Conservation (phyloP, 1,284 basidiomycete genomes). For the Sporisorium reilianum region DNA sequence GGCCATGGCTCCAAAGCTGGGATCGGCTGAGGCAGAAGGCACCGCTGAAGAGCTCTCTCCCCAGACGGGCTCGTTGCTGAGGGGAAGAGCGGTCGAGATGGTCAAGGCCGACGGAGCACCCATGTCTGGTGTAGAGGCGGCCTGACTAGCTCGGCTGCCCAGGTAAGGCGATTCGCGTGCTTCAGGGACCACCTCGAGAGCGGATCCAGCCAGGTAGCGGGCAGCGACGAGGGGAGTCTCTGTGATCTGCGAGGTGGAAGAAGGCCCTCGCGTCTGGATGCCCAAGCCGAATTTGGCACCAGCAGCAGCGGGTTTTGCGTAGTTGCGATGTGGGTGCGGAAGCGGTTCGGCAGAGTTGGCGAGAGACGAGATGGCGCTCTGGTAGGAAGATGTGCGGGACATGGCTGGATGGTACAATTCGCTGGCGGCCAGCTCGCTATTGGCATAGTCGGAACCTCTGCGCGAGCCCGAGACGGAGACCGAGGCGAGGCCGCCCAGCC, state of each 20-base stretch:
- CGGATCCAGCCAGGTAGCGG: constrained; percentile 21
- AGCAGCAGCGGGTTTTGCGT: not conserved
- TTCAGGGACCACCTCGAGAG: constrained; percentile 34
- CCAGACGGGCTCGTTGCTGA: constrained; percentile 39
- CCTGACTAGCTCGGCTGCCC: constrained; percentile 25
- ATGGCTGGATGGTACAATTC: constrained; percentile 18
- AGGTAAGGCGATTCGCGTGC: constrained; percentile 37
- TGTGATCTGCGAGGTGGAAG: constrained; percentile 8
- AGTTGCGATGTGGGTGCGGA: not conserved
- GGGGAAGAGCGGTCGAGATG: constrained; percentile 28
- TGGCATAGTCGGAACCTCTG: constrained; percentile 21
- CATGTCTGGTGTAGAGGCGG: constrained; percentile 21
- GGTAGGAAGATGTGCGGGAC: constrained; percentile 30
- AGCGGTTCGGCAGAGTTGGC: constrained; percentile 12
- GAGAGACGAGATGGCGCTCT: constrained; percentile 27
- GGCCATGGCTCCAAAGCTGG: constrained; percentile 20
- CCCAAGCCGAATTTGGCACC: constrained; percentile 31
- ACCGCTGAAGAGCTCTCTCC: constrained; percentile 28
- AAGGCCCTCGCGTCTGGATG: constrained; percentile 20
- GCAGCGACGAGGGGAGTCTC: constrained; percentile 5
- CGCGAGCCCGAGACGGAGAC: constrained; percentile 7
- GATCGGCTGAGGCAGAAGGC: constrained; percentile 4
- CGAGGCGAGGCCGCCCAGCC: not conserved
- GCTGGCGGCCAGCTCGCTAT: constrained; percentile 10
- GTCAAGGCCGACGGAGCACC: constrained; percentile 14